Evolutionary conservation across 345 rosid genomes (phyloP), one percentile per base, ranked within the genome.

Genomic region (Populus pruinosa): DNA sequence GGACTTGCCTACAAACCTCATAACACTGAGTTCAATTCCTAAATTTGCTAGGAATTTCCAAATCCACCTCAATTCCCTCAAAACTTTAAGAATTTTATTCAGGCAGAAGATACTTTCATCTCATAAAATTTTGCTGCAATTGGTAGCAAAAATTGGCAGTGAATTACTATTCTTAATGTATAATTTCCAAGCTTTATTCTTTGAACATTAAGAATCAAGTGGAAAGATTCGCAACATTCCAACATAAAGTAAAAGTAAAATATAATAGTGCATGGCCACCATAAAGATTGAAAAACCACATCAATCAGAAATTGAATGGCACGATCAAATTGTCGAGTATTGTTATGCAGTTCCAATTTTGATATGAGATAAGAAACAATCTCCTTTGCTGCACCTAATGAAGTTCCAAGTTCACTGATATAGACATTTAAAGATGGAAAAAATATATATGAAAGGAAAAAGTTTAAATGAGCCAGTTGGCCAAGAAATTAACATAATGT

Each of bases 261-360:
- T 21, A 56, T 20, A 13, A 21, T 36, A n/a, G 16, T 72, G 27
- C 74, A 71, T 18, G 25, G n/a, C 14, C 23, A 43, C 3, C 55
- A 23, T 56, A 53, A 56, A 11, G 25, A 33, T 55, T 55, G 27
- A n/a, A 21, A 41, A 56, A 50, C 35, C 33, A 75, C 21, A n/a
- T 38, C 23, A 36, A 67, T 41, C 70, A 43, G 44, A 65, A 65
- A 21, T 75, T 47, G 27, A 75, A 47, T 75, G 71, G 38, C 25
- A 75, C 62, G n/a, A 14, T n/a, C 16, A 33, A 11, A 70, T 18
- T 47, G 49, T 16, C 5, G 9, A 70, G 61, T 4, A 31, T n/a
- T 55, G 27, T 55, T 2, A 55, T 59, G 67, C 21, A 33, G 39
- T 35, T 65, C 56, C 31, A 38, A 33, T 39, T 21, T 73, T 25